phyloP scores from a whole-genome alignment of 345 rosid species.

The Lepidium africanum region DNA sequence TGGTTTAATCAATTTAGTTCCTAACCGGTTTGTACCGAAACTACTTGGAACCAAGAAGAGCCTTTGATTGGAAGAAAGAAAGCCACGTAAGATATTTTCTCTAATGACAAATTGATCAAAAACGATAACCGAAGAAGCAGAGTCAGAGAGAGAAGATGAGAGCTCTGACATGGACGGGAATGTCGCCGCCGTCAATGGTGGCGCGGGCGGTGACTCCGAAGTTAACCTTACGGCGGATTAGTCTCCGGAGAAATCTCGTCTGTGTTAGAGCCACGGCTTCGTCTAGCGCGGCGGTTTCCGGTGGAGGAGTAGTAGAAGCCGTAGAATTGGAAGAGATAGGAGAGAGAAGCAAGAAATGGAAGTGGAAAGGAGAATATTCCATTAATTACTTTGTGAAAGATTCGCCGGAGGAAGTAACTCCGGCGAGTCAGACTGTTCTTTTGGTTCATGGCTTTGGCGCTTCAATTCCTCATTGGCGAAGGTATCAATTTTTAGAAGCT shows the following conservation, averaged over 20 bases:
- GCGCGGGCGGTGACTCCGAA: background rate
- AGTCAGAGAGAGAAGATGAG: conserved; percentile 18
- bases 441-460: conserved; percentile 95
- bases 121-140: background rate
- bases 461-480: conserved; percentile 89
- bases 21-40: conserved; percentile 18
- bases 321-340: conserved; percentile 43
- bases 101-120: background rate
- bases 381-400: conserved; percentile 56
- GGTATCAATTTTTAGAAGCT: conserved; percentile 28
- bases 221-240: background rate
- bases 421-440: conserved; percentile 44
- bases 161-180: conserved; percentile 25
- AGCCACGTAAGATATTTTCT: conserved; percentile 10
- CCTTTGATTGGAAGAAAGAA: background rate
- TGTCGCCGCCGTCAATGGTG: conserved; percentile 4
- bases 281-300: background rate
- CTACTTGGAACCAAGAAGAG: background rate
- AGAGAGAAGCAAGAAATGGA: conserved; percentile 49
- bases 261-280: conserved; percentile 18
- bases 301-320: conserved; percentile 24
- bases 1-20: background rate
- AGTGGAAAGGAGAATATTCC: conserved; percentile 65
- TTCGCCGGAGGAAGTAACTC: conserved; percentile 22
- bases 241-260: background rate